Evolutionary conservation across 1,284 basidiomycete species (phyloP), one percentile per base, ranked within the genome.

Genomic region (Hymenochaete sp.): DNA sequence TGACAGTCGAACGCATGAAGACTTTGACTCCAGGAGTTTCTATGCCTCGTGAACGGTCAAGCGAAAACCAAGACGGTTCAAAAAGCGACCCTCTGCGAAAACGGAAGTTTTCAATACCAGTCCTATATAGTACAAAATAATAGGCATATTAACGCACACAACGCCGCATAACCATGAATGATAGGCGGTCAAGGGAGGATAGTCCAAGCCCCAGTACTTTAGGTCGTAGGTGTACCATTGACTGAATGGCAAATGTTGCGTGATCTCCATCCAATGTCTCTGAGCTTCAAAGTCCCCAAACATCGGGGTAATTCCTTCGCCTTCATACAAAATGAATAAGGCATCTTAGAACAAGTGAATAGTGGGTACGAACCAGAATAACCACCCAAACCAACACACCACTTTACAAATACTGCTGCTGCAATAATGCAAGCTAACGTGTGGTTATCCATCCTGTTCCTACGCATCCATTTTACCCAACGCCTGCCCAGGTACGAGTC

Each of bases 201-300:
- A 93, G 62, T 93, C 90, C 42, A 96, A 71, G 0, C 89, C 90
- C 92, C 92, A 96, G 56, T 93, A 93, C 41, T 75, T 75, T 26
- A 90, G 67, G 56, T 93, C 88, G 61, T 92, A 88, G 2, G 66
- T 79, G 62, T 95, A 95, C 92, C 92, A 95, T 54, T 82, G 63
- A 7, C 66, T 68, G 21, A 76, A 57, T 0, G 88, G 87, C 3
- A 91, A 66, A 57, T 91, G 82, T 25, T 77, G 64, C 0, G 89
- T 90, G 35, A 95, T 62, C 55, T 93, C 89, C 79, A 93, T 88
- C 92, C 91, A 95, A 62, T 95, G 91, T 42, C 92, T 71, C 58
- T 95, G 92, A 0, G 92, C 92, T 62, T 96, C 92, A 55, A 90
- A 91, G 63, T 96, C 92, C 13, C 92, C 92, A 52, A 75, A 86